These are phyloP conservation scores for Xylaria sp. DNA, from an alignment of 495 filamentous ascomycete genomes.

Conservation along the genomic window DNA sequence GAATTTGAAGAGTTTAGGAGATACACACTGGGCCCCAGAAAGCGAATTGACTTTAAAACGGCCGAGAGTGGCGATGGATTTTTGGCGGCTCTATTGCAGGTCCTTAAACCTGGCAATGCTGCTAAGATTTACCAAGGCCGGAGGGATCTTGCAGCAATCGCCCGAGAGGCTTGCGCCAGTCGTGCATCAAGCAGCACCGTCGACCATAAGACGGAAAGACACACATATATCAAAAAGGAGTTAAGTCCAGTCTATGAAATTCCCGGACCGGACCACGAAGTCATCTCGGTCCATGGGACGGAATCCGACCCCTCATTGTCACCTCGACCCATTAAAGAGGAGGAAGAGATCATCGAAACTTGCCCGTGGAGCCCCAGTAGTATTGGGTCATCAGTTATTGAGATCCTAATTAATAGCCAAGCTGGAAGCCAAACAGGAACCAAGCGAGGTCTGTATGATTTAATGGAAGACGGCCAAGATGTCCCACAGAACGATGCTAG, in stretches of 20 bases:
- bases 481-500: neutral
- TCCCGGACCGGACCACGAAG: neutral
- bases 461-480: neutral
- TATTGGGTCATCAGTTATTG: conserved; percentile 4
- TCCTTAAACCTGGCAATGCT: neutral
- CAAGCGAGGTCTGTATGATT: conserved; percentile 13
- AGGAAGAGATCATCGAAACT: neutral
- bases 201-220: neutral
- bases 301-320: conserved; percentile 18
- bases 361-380: conserved; percentile 10
- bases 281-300: conserved; percentile 20
- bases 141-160: neutral
- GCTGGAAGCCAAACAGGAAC: neutral
- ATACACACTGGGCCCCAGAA: conserved; percentile 46
- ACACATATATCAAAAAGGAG: conserved; percentile 11
- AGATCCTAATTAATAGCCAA: neutral
- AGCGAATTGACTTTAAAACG: conserved; percentile 42
- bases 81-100: conserved; percentile 49
- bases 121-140: neutral
- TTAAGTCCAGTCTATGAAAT: neutral
- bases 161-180: conserved; percentile 9
- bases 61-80: conserved; percentile 51
- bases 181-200: neutral
- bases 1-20: conserved; percentile 40
- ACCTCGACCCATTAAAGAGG: neutral